Evolutionary conservation across 1,284 basidiomycete genomes (phyloP), one percentile per base, ranked within the genome.

Genomic region (Rhodofomes roseus): DNA sequence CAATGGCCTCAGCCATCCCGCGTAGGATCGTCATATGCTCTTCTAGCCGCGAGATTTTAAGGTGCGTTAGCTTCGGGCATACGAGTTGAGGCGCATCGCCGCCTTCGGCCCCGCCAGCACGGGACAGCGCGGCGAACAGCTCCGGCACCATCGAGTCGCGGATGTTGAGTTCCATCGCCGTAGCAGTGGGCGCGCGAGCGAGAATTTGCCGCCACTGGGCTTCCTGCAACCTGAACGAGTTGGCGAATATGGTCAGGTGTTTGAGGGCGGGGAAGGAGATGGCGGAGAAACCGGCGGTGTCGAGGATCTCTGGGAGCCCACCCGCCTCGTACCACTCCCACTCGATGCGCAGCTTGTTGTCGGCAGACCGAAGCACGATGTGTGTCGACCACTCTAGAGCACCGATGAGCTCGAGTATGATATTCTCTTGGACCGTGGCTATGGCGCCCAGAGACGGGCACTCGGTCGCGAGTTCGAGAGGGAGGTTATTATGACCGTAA

Each of bases 281-380:
- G 4, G 59, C 31, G n/a, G 54, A 50, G 14, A 60, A 44, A 7
- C 54, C 59, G 25, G 55, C 41, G 27, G 37, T 37, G 31, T 43
- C 36, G 5, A 60, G 34, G 31, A 44, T 54, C n/a, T 46, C 40
- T 20, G 40, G 27, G 7, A 41, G 20, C 7, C 23, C 48, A 12
- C 20, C 55, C 16, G 39, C 46, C 18, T 53, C 39, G 41, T 34
- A 43, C 55, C 59, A 56, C 25, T 60, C 54, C 59, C 59, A 60
- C 43, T 46, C 22, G 36, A 52, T 25, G 6, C 25, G 29, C 9
- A 59, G 25, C 43, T 48, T 39, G 18, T 14, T 16, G 22, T 56
- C 36, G 20, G 11, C 22, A 16, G 54, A 51, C 16, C 20, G 25
- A 16, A 59, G 16, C 16, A 40, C 20, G 39, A 59, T 22, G 20